phyloP scores from a whole-genome alignment of 2,329 filamentous ascomycete genomes.

The Fusarium nodosum region DNA sequence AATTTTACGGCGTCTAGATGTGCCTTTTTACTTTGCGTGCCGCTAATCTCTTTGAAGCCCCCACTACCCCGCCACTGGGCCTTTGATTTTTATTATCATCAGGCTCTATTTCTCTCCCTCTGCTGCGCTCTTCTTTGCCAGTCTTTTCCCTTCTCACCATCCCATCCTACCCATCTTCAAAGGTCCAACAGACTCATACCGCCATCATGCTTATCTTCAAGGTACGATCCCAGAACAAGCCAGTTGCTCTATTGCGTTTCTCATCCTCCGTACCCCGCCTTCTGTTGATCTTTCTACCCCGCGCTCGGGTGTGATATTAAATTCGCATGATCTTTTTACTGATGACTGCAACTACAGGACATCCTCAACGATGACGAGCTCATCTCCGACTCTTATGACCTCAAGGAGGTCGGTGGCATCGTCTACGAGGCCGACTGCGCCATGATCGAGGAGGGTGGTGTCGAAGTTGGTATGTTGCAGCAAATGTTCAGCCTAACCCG shows the following conservation, averaged over 20 bases:
- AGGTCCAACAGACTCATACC: slow-evolving; percentile 51
- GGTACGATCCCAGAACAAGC: slow-evolving; percentile 58
- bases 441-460: slow-evolving; percentile 85
- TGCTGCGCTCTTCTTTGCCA: slow-evolving; percentile 41
- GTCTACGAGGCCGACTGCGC: slow-evolving; percentile 93
- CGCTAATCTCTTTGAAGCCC: slow-evolving; percentile 39
- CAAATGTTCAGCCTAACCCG: background rate
- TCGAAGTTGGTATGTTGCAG: slow-evolving; percentile 75
- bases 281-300: slow-evolving; percentile 26
- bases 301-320: slow-evolving; percentile 31
- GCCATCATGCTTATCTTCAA: slow-evolving; percentile 81
- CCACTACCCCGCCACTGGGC: slow-evolving; percentile 46
- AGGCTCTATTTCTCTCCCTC: slow-evolving; percentile 40
- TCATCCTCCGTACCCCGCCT: slow-evolving; percentile 19
- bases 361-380: slow-evolving; percentile 92
- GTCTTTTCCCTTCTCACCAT: slow-evolving; percentile 34
- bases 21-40: slow-evolving; percentile 28
- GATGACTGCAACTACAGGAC: slow-evolving; percentile 72
- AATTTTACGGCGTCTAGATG: slow-evolving; percentile 21
- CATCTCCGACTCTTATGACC: slow-evolving; percentile 92
- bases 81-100: slow-evolving; percentile 49
- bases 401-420: slow-evolving; percentile 83
- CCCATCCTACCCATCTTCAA: slow-evolving; percentile 20
- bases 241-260: slow-evolving; percentile 1
- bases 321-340: slow-evolving; percentile 44